Evolutionary conservation across 129 eudicot genomes (phyloP), one percentile per base, ranked within the genome.

Genomic region (Chrysanthemum seticuspe): DNA sequence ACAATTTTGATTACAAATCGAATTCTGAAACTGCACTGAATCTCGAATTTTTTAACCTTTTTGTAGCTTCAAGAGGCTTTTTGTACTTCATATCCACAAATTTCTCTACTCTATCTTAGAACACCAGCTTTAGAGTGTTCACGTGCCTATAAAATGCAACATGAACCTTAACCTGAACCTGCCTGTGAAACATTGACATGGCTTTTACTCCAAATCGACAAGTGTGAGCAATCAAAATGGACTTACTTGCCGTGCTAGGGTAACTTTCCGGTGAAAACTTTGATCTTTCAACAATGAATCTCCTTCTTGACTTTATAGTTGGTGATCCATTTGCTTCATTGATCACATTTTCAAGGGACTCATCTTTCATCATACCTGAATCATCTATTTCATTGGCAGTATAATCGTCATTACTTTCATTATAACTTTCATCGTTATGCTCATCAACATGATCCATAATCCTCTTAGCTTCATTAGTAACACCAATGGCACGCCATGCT

Each of bases 401-500:
- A 58, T 72, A 14, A 15, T 61, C 60, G 0, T 52, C 40, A 75
- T 3, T 10, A 62, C 70, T 27, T 2, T 77, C 81, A 1, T 18
- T 63, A 70, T 52, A 47, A 16, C 5, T 13, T 21, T 14, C 71
- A 2, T 76, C 29, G 10, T 71, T 75, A 60, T 69, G 83, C 16
- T 78, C 78, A 55, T 69, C 86, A 2, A 50, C 67, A 67, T 76
- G 49, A 69, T 76, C 68, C 64, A 75, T 19, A 44, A 89, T 76
- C 82, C 85, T 86, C 15, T 83, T 70, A 8, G 91, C 94, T 73
- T 95, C 91, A 48, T 66, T 78, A 36, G 56, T 15, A 21, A 95
- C 83, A 18, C 99, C 97, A 71, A 90, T 70, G 9, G 85, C 91
- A 13, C 79, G 85, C 99, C 99, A 95, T 21, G 97, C 91, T 65